phyloP scores from a whole-genome alignment of 306 rosid genomes.

The Medicago ruthenica region DNA sequence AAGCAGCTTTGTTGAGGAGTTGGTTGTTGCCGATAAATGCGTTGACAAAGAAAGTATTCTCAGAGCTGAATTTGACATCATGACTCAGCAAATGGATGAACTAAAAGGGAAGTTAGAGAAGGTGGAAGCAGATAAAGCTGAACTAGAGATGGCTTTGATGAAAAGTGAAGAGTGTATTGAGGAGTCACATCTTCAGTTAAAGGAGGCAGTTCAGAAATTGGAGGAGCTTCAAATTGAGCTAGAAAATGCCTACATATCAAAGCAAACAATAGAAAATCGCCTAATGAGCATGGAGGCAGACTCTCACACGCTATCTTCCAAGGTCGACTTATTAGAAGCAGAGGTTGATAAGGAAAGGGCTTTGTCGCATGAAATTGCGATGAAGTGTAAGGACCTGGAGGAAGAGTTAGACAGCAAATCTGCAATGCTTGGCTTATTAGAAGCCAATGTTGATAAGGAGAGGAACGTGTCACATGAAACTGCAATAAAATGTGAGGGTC shows the following conservation, averaged over 20 bases:
- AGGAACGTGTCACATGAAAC: slow-evolving; percentile 52
- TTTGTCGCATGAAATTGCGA: slow-evolving; percentile 54
- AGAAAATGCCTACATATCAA: slow-evolving; percentile 58
- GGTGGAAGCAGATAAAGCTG: slow-evolving; percentile 67
- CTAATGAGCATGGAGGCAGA: slow-evolving; percentile 71
- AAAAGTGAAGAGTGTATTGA: slow-evolving; percentile 58
- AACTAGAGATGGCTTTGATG: slow-evolving; percentile 63
- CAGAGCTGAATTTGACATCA: slow-evolving; percentile 66
- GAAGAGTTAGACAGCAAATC: slow-evolving; percentile 64
- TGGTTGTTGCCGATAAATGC: slow-evolving; percentile 46
- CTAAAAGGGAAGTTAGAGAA: slow-evolving; percentile 61
- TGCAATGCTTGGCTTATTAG: slow-evolving; percentile 59
- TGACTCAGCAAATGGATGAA: slow-evolving; percentile 61
- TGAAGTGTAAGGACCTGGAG: slow-evolving; percentile 60
- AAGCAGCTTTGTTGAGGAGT: slow-evolving; percentile 48
- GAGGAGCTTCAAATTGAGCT: slow-evolving; percentile 69
- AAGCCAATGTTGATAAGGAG: slow-evolving; percentile 60
- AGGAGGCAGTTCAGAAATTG: slow-evolving; percentile 62
- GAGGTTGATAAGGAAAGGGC: slow-evolving; percentile 68
- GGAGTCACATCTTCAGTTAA: slow-evolving; percentile 64
- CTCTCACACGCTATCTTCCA: slow-evolving; percentile 59
- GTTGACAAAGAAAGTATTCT: slow-evolving; percentile 53
- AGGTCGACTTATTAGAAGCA: slow-evolving; percentile 60
- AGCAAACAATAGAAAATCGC: slow-evolving; percentile 64
- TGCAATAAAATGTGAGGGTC: slow-evolving; percentile 52